Evolutionary conservation across 2,329 filamentous ascomycete species (phyloP), one percentile per base, ranked within the genome.

Genomic region (Talaromyces pinophilus): DNA sequence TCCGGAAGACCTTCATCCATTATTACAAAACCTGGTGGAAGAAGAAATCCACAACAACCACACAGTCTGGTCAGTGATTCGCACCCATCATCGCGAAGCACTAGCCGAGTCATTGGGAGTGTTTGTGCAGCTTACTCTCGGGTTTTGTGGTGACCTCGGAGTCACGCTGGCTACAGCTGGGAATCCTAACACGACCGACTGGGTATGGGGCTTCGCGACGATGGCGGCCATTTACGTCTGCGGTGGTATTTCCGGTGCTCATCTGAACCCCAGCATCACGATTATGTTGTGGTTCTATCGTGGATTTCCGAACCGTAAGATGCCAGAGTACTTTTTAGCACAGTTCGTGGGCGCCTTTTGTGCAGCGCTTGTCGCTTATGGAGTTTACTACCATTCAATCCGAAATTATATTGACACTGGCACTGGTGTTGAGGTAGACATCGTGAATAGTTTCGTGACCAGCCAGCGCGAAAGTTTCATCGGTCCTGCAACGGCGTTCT

Each of bases 121-220:
- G 35, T 74, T 74, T 57, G 71, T 74, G 3, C 70, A 76, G 66
- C 75, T 80, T 62, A 80, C 78, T 6, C 78, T 86, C 25, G 85
- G 84, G 5, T 82, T 87, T 67, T 82, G 79, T 59, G 80, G 81
- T 13, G 82, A 85, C 64, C 75, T 85, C 1, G 79, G 79, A 1
- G 79, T 84, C 35, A 81, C 81, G 13, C 40, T 76, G 15, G 73
- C 74, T 25, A 67, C 72, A 19, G 72, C 76, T 0, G 79, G 79
- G 1, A 84, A 82, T 38, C 80, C 81, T 3, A 78, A 80, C 67
- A 80, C 81, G 10, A 78, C 80, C 2, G 72, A 74, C 30, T 82
- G 77, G 78, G 79, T 81, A 5, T 87, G 85, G 85, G 85, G 85
- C 1, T 76, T 87, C 15, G 84, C 82, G 1, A 81, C 81, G 25